phyloP scores from a whole-genome alignment of 179 eudicot genomes.

The Nepenthes alata region DNA sequence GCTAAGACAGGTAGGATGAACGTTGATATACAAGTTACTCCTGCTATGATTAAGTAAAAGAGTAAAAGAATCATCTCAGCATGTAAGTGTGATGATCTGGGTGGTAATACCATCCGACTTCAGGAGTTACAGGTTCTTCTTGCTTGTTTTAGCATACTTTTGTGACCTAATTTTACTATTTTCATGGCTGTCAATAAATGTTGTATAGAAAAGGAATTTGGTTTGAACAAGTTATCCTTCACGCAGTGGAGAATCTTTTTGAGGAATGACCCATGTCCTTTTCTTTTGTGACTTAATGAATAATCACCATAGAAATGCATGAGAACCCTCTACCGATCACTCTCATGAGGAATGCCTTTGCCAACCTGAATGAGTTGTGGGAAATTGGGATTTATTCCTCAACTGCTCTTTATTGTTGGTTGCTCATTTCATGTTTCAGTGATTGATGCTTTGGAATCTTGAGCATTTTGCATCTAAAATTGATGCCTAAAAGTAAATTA shows the following conservation, averaged over 20 bases:
- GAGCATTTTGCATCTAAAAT: conserved; percentile 22
- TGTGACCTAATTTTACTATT: no score
- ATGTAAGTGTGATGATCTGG: no score
- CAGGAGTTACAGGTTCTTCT: no score
- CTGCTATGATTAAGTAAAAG: no score
- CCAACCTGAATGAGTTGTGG: conserved; percentile 20
- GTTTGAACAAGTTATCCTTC: conserved; percentile 1
- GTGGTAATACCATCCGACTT: no score
- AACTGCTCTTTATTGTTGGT: conserved; percentile 4
- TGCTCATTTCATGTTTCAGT: conserved; percentile 11
- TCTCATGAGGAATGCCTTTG: conserved; percentile 15
- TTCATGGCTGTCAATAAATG: no score
- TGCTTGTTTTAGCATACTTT: no score
- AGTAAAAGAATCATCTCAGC: no score
- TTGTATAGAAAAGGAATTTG: no score
- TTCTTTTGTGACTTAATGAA: background rate
- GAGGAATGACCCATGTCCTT: conserved; percentile 5
- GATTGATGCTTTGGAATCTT: conserved; percentile 25
- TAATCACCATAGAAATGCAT: no score
- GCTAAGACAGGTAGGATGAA: no score
- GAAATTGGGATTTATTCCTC: conserved; percentile 30
- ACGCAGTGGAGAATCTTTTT: conserved; percentile 19
- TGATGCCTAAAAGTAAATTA: conserved; percentile 13
- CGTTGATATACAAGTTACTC: no score
- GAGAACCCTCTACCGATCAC: conserved; percentile 12